These are phyloP conservation scores for Phytophthora idaei DNA, from an alignment of 352 stramenopile genomes.

Conservation along the genomic window DNA sequence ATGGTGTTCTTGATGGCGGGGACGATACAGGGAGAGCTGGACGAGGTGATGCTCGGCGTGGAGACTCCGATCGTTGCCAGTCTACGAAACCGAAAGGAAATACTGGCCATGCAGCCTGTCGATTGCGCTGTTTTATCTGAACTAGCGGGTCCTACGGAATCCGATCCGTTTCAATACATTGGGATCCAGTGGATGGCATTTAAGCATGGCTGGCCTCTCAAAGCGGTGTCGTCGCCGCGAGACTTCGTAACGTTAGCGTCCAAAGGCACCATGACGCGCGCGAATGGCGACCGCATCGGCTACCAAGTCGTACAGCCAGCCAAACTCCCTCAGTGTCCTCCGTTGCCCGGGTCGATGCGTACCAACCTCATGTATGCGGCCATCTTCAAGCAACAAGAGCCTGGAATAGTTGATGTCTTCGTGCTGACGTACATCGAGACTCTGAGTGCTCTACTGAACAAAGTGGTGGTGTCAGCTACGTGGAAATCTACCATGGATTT, in stretches of 20 bases:
- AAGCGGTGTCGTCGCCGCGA: slow-evolving; percentile 33
- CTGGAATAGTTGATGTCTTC: slow-evolving; percentile 33
- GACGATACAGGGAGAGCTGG: slow-evolving; percentile 21
- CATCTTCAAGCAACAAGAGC: slow-evolving; percentile 33
- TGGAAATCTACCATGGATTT: slow-evolving; percentile 29
- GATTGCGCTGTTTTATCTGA: slow-evolving; percentile 39
- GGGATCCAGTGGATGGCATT: slow-evolving; percentile 43
- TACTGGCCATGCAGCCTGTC: slow-evolving; percentile 24
- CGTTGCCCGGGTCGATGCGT: slow-evolving; percentile 31
- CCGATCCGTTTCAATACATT: slow-evolving; percentile 45
- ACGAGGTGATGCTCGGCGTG: slow-evolving; percentile 41
- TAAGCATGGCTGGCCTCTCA: slow-evolving; percentile 29
- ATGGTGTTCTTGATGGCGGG: slow-evolving; percentile 33
- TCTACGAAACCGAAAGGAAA: slow-evolving; percentile 37
- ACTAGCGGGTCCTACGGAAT: slow-evolving; percentile 34
- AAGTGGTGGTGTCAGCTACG: slow-evolving; percentile 27
- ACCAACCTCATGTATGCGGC: slow-evolving; percentile 28
- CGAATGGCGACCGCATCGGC: slow-evolving; percentile 42
- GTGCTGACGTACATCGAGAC: slow-evolving; percentile 36
- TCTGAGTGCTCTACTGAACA: slow-evolving; percentile 22
- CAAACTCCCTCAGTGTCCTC: slow-evolving; percentile 26
- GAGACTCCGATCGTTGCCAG: slow-evolving; percentile 29
- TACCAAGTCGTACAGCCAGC: slow-evolving; percentile 60
- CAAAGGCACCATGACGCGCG: slow-evolving; percentile 36
- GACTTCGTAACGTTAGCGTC: slow-evolving; percentile 42